Evolutionary conservation across 2,329 filamentous ascomycete genomes (phyloP), one percentile per base, ranked within the genome.

Genomic region (Kalmusia sp.): DNA sequence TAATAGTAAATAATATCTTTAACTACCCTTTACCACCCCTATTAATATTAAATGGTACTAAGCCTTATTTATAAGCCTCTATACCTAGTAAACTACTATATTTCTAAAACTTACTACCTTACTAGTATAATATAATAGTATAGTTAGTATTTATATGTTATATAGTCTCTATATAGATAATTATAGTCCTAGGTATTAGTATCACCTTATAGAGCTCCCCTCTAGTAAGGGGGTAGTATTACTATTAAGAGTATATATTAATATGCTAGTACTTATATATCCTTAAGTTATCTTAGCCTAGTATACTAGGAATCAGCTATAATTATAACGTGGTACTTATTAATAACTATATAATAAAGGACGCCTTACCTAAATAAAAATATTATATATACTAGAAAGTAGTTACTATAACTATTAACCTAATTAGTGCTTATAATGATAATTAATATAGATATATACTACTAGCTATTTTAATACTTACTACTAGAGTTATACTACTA

Each of bases 281-380:
- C 35, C 43, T 22, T 21, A 17, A 46, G 31, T 33, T 21, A 14
- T 3, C 19, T 30, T 35, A 46, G 43, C 43, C 35, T 46, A 22
- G 21, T 27, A 15, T 30, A 30, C 43, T 33, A 46, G 14, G 34
- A 5, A n/a, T 25, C 30, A 2, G 43, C 45, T 11, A 44, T 63
- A 27, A 61, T 53, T 5, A 43, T 55, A 17, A 63, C 51, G 57
- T 61, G 39, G 54, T 46, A 51, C 49, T 63, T 52, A 40, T 55
- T 25, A 11, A 55, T 49, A 14, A 60, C 51, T 5, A 64, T 51
- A 21, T 45, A 34, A 22, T 46, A 24, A 12, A 62, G 49, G 14
- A 52, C 24, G 12, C 49, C 48, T 25, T 58, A 54, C 6, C 11
- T 38, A 21, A 12, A 43, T 14, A 61, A 31, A 25, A 35, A 28